Evolutionary conservation across 352 stramenopile genomes (phyloP), one percentile per base, ranked within the genome.

Genomic region (Peronospora tabacina): DNA sequence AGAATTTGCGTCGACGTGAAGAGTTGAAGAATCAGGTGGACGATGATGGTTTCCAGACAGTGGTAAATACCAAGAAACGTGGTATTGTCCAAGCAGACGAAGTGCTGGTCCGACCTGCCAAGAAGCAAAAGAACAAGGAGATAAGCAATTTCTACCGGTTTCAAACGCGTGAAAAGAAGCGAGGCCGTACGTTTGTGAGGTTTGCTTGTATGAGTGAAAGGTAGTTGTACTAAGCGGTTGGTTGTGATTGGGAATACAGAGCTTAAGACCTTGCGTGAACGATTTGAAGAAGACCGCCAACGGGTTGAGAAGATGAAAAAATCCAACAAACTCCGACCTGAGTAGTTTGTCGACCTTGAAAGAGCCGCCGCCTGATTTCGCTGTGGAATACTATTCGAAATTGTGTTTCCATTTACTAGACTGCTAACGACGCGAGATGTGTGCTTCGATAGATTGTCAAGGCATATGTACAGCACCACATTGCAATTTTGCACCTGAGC

Each of bases 121-220:
- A 90, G 76, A 93, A 88, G 52, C 75, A 87, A 41, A 93, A 93
- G 62, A 62, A 61, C 43, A 93, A 93, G 55, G 77, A 90, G 47
- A 52, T 88, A 17, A 50, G 75, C 19, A 79, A 90, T 55, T 93
- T 93, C 43, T 93, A 93, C 55, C 75, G 79, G 22, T 93, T 93
- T 66, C 82, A 93, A 57, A 82, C 84, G 45, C 73, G 82, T 44
- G 82, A 93, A 63, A 87, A 85, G 60, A 90, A 90, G 55, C 77
- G 82, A 64, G 76, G 78, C 38, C 82, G 81, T 91, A 70, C 58
- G 22, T 26, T 26, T 22, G 77, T 87, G 35, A 16, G 20, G 15
- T 26, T 13, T 50, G 17, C 15, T 15, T 26, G n/a, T 8, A 29
- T n/a, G 30, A 17, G 12, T 16, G 11, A 36, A 9, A 15, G 30